These are phyloP conservation scores for Paramecium pentaurelia DNA, from an alignment of 73 alveolate genomes.

Conservation along the genomic window DNA sequence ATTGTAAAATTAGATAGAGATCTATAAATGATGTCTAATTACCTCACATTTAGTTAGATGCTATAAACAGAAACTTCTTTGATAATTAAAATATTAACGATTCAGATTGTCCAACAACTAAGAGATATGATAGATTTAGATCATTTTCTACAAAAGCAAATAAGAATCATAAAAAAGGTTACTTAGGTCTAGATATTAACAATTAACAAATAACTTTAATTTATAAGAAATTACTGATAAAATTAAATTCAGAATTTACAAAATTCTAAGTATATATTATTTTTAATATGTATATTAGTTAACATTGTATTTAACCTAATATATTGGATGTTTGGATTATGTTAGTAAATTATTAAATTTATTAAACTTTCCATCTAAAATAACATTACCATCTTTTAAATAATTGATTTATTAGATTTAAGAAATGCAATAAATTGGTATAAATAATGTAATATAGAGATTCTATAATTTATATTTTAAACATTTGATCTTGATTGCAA, in stretches of 20 bases:
- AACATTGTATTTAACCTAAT: not conserved
- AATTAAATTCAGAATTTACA: not conserved
- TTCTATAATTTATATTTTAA: not conserved
- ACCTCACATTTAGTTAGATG: not conserved
- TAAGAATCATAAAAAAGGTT: not conserved
- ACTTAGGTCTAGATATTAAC: not conserved
- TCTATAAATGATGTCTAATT: not conserved
- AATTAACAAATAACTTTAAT: not conserved
- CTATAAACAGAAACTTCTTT: not conserved
- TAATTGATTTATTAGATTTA: not conserved
- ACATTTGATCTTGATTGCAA: slow-evolving; percentile 8
- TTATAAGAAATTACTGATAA: not conserved
- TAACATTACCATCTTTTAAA: not conserved
- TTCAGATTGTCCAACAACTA: not conserved
- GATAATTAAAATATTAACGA: not conserved
- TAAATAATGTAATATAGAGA: not conserved
- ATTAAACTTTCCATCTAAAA: not conserved
- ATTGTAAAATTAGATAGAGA: not conserved
- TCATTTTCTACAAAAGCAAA: not conserved
- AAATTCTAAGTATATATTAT: not conserved
- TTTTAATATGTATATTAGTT: not conserved
- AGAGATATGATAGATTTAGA: not conserved
- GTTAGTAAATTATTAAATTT: not conserved
- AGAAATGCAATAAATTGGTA: slow-evolving; percentile 11
- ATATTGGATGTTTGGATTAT: not conserved